These are phyloP conservation scores for Globisporangium lucens DNA, from an alignment of 352 stramenopile species.

Conservation along the genomic window DNA sequence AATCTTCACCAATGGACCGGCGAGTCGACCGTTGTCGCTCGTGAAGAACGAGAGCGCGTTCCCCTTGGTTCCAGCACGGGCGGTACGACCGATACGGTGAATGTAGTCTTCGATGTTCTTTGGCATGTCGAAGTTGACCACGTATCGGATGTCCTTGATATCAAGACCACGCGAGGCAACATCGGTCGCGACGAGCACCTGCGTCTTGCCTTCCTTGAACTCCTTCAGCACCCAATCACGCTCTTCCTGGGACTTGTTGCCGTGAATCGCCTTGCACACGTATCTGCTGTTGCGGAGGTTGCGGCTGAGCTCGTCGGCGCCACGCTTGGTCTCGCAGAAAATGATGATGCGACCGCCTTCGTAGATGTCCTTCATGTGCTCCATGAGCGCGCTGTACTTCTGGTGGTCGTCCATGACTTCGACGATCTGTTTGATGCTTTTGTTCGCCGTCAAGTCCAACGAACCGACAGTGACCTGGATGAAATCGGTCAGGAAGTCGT, in stretches of 20 bases:
- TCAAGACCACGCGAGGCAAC: constrained; percentile 98
- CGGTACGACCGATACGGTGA: constrained; percentile 98
- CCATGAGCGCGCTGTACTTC: constrained; percentile 92
- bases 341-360: constrained; percentile 96
- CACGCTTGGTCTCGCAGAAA: constrained; percentile 99
- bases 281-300: constrained; percentile 93
- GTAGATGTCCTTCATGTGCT: constrained; percentile 82
- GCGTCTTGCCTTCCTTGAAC: constrained; percentile 95
- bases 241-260: constrained; percentile 98
- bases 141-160: constrained; percentile 98
- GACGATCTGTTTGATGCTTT: constrained; percentile 97
- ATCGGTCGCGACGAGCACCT: constrained; percentile 98
- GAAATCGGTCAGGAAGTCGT: constrained; percentile 98
- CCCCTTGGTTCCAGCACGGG: constrained; percentile 95
- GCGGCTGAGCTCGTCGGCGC: constrained; percentile 95
- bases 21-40: constrained; percentile 81
- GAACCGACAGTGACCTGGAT: constrained; percentile 95
- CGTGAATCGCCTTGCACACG: constrained; percentile 97
- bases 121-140: constrained; percentile 99
- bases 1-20: constrained; percentile 86
- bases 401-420: constrained; percentile 96
- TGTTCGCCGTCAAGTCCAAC: constrained; percentile 97
- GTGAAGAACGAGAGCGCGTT: constrained; percentile 95
- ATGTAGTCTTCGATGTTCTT: constrained; percentile 99
- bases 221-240: constrained; percentile 96